Base-by-base conservation (phyloP, 306 rosid species). In the Quercus agrifolia region DNA sequence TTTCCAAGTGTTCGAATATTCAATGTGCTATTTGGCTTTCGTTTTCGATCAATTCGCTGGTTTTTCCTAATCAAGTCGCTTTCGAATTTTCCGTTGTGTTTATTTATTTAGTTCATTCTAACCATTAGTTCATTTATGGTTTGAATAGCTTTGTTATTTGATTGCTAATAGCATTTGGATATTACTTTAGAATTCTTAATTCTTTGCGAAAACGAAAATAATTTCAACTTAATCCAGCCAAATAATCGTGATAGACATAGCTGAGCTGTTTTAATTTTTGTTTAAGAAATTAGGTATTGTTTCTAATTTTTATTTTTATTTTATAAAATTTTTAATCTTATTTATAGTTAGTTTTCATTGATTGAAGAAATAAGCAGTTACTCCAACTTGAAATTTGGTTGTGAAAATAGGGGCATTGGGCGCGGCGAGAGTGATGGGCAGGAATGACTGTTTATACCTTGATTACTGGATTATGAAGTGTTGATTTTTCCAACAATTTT, bases 401-500 rank as follows among this genome's bases (percentile, higher is more conserved):
- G 1, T 8, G 25, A 14, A 35, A 61, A 55, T 81, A 85, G 84
- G n/a, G 51, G 21, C 67, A 31, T 31, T 72, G 79, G 82, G 74
- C 38, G 76, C 56, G 20, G 57, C 70, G 49, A 64, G 82, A 83
- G 85, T 79, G 87, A 81, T 88, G 88, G 81, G 82, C 86, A 41
- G 87, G 83, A 84, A 61, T 74, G 80, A 21, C 78, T 55, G n/a
- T 49, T 20, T 71, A 73, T 52, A 63, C 79, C 71, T 61, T 51
- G 52, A 21, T 77, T 62, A 54, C 79, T 59, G 80, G 85, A 70
- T 75, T 62, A 25, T 55, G 82, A 77, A 79, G 90, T 74, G 33
- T 84, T 87, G 82, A 89, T 71, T 70, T 71, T 71, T 77, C 66
- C 78, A 35, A 51, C 31, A 69, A 78, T 52, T 76, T 74, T 77